Conservation (phyloP, 2,329 filamentous ascomycete genomes). For the Leptographium radiaticola region DNA sequence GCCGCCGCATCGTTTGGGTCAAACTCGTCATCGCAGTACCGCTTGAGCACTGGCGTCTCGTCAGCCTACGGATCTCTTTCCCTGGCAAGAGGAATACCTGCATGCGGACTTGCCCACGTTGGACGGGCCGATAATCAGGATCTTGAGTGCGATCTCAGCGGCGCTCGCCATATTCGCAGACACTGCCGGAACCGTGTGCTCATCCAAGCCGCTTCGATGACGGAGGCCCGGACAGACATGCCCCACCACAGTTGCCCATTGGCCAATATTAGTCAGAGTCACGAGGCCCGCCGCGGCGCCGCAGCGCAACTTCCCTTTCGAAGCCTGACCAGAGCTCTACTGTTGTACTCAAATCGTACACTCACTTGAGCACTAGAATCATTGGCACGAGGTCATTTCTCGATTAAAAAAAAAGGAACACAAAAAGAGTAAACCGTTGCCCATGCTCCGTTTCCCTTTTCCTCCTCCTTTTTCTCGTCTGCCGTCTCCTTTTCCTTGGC, state of each 20-base stretch:
- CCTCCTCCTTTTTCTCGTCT: not conserved
- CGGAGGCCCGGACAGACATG: not conserved
- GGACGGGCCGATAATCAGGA: slow-evolving; percentile 41
- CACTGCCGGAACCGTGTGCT: not conserved
- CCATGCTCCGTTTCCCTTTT: slow-evolving; percentile 4
- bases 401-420: slow-evolving; percentile 1
- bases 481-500: not conserved
- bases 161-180: slow-evolving; percentile 22
- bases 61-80: not conserved
- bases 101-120: slow-evolving; percentile 42
- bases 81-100: slow-evolving; percentile 17
- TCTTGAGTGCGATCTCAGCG: slow-evolving; percentile 35
- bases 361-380: not conserved
- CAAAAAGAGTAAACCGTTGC: slow-evolving; percentile 6
- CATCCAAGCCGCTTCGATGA: not conserved
- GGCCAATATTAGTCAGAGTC: not conserved
- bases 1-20: slow-evolving; percentile 40
- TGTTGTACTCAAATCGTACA: not conserved
- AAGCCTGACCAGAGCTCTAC: not conserved
- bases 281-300: not conserved
- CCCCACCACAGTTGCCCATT: not conserved
- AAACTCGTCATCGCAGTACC: slow-evolving; percentile 45
- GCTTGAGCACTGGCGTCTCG: slow-evolving; percentile 31
- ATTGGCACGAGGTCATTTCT: not conserved
- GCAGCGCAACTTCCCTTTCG: not conserved